Evolutionary conservation across 148 eudicot genomes (phyloP).

Genomic region (Nyssa sinensis): DNA sequence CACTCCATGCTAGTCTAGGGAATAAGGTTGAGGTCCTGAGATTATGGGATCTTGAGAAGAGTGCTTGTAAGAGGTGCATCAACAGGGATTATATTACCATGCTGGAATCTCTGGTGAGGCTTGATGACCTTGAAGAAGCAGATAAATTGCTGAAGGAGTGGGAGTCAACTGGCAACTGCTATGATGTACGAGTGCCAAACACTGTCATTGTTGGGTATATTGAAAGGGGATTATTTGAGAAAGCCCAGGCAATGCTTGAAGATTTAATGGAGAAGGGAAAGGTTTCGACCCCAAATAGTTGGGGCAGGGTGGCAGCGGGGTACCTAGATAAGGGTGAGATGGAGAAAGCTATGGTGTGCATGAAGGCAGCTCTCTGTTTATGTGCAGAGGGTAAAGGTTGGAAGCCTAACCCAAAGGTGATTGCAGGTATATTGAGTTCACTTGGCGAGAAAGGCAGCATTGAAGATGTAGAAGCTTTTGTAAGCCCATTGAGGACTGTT

Average conservation of each 20-base stretch:
- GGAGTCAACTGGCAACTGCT: conserved; percentile 69
- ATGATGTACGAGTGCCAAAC: conserved; percentile 65
- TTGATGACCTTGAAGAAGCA: conserved; percentile 63
- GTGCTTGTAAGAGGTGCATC: conserved; percentile 53
- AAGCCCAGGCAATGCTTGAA: conserved; percentile 64
- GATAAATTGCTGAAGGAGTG: conserved; percentile 68
- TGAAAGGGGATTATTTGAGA: conserved; percentile 48
- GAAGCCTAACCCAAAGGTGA: conserved; percentile 45
- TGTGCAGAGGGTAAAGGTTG: conserved; percentile 43
- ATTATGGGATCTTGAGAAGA: conserved; percentile 79
- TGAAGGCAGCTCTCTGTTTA: conserved; percentile 49
- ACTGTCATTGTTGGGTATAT: conserved; percentile 43
- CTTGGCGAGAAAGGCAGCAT: conserved; percentile 51
- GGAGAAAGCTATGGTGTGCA: conserved; percentile 43
- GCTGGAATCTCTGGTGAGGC: conserved; percentile 61
- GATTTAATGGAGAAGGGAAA: conserved; percentile 38
- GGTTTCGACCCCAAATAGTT: conserved; percentile 40
- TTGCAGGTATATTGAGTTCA: conserved; percentile 42
- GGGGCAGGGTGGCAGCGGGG: conserved; percentile 56
- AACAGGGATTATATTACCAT: conserved; percentile 70
- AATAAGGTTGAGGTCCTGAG: conserved; percentile 64
- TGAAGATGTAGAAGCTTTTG: conserved; percentile 56
- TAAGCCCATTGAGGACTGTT: conserved; percentile 43
- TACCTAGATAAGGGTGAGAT: conserved; percentile 56
- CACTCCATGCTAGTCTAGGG: conserved; percentile 63